phyloP scores from a whole-genome alignment of 2,329 filamentous ascomycete species.

The Tolypocladium cylindrosporum region DNA sequence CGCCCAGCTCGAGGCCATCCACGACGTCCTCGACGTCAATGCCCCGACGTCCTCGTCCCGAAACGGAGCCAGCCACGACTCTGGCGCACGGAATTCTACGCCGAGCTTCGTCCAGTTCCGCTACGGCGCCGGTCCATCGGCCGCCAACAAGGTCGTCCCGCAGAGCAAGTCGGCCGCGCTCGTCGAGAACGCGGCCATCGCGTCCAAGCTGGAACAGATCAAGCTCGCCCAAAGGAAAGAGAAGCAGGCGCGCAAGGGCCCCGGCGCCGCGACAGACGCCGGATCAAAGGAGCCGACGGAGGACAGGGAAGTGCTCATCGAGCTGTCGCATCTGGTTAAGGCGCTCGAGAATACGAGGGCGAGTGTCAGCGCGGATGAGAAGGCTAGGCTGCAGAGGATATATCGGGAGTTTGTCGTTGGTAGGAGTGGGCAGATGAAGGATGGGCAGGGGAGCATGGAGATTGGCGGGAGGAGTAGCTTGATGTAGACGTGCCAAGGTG shows the following conservation, averaged over 20 bases:
- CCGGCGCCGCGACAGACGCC: constrained; percentile 6
- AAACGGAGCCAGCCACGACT: constrained; percentile 24
- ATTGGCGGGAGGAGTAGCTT: constrained; percentile 86
- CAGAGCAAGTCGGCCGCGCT: constrained; percentile 44
- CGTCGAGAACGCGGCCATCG: constrained; percentile 70
- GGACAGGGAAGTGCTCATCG: constrained; percentile 65
- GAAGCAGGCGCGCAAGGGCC: constrained; percentile 21
- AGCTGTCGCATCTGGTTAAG: constrained; percentile 73
- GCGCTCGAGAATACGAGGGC: constrained; percentile 68
- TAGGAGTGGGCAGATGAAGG: constrained; percentile 89
- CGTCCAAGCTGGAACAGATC: constrained; percentile 72
- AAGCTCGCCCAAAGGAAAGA: constrained; percentile 53
- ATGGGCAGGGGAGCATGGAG: constrained; percentile 83
- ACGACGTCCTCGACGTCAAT: constrained; percentile 65
- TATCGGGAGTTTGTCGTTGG: constrained; percentile 91
- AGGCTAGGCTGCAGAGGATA: constrained; percentile 63
- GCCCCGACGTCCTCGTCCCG: constrained; percentile 30
- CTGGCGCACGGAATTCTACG: constrained; percentile 16
- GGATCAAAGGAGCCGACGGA: constrained; percentile 21
- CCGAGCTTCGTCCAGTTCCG: constrained; percentile 73
- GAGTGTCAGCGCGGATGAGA: constrained; percentile 74
- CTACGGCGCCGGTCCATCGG: constrained; percentile 53
- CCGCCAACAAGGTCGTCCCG: constrained; percentile 29
- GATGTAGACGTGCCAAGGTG: constrained; percentile 51
- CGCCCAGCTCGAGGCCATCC: constrained; percentile 91